Evolutionary conservation across 306 rosid species (phyloP).

Genomic region (Ammopiptanthus mongolicus): DNA sequence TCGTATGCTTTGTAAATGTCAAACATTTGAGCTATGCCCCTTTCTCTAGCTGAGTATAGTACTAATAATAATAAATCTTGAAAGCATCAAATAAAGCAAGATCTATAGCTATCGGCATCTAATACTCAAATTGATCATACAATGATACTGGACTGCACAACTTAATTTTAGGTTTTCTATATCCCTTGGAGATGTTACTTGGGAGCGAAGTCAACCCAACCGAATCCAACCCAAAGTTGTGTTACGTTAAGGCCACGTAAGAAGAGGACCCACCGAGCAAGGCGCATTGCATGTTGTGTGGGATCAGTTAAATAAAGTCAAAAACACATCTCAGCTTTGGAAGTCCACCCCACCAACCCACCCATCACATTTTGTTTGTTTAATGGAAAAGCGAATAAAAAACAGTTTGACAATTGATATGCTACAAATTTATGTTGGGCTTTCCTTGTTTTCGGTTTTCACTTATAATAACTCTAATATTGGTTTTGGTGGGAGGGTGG

Average conservation of each 20-base stretch:
- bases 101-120: not conserved
- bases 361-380: too few relatives aligned
- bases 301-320: too few relatives aligned
- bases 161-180: too few relatives aligned
- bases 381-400: not conserved
- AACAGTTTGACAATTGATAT: not conserved
- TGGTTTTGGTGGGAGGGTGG: too few relatives aligned
- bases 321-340: slow-evolving; percentile 5
- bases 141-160: not conserved
- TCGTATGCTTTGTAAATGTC: not conserved
- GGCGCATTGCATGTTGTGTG: too few relatives aligned
- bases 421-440: too few relatives aligned
- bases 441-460: too few relatives aligned
- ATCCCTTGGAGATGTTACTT: too few relatives aligned
- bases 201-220: too few relatives aligned
- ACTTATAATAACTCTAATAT: too few relatives aligned
- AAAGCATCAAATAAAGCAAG: not conserved
- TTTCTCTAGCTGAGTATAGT: not conserved
- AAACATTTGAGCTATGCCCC: not conserved
- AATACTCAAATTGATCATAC: not conserved
- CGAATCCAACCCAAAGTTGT: not conserved
- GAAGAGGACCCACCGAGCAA: not conserved
- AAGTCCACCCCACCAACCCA: too few relatives aligned
- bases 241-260: slow-evolving; percentile 16
- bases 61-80: not conserved